These are phyloP conservation scores for Fusarium proliferatum DNA, from an alignment of 2,329 filamentous ascomycete genomes.

Conservation along the genomic window DNA sequence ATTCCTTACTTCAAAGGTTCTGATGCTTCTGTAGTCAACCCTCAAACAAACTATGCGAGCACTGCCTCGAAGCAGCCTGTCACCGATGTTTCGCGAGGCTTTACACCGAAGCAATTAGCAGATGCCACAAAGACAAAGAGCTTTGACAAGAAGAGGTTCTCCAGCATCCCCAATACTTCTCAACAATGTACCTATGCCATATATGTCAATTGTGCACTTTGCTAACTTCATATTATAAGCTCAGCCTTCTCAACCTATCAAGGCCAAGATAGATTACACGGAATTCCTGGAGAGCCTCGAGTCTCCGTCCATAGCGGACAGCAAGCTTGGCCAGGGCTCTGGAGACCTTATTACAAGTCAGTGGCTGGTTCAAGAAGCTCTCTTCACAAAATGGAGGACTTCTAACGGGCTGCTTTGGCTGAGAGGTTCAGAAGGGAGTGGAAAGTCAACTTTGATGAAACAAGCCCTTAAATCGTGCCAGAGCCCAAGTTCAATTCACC, in stretches of 20 bases:
- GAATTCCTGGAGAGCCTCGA: neutral
- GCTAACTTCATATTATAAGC: neutral
- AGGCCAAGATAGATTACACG: neutral
- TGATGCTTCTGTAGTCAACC: neutral
- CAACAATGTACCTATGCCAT: neutral
- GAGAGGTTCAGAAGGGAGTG: neutral
- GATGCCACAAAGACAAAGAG: neutral
- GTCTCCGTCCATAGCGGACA: neutral
- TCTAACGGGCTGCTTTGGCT: neutral
- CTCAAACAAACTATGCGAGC: neutral
- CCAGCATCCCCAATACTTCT: rapidly evolving
- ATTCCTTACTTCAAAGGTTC: neutral
- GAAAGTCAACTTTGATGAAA: constrained; percentile 7
- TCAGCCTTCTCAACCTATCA: neutral
- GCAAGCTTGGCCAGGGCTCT: neutral
- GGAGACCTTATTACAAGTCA: too few species aligned
- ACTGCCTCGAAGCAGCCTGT: neutral
- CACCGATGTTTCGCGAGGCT: neutral
- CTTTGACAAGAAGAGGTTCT: neutral
- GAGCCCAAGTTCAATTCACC: neutral
- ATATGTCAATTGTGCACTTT: rapidly evolving
- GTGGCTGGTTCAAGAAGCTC: neutral
- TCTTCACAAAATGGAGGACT: neutral
- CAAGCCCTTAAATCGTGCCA: neutral
- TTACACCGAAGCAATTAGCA: neutral